Evolutionary conservation across 176 grass and related monocot species (phyloP), one percentile per base, ranked within the genome.

Genomic region (Aegilops bicornis): DNA sequence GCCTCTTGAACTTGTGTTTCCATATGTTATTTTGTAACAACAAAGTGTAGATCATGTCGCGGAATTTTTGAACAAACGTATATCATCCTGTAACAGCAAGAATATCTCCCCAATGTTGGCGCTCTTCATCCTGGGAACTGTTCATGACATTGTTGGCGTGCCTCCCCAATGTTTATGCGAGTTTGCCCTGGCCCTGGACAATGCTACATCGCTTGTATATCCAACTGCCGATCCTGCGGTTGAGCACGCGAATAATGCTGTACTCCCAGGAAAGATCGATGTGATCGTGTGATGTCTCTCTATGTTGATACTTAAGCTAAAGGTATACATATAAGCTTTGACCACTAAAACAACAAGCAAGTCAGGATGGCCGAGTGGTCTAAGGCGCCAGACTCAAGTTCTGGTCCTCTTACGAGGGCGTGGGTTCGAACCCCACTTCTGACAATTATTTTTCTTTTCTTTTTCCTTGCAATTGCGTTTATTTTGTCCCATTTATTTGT

Each of bases 311-410:
- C 15, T 6, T 16, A 5, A 17, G 48, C 15, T 16, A 5, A 50
- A 16, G 47, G 2, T 5, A 16, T 16, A 52, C 14, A 52, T 52
- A 52, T 52, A 52, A 0, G 1, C 0, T 6, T 2, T 17, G 5
- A 17, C 1, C 15, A 52, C 5, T 0, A 0, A 0, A 52, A 17
- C 0, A 0, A 17, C 0, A 4, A 52, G 0, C 0, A 19, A 5
- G 96, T 98, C 96, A 98, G 96, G 91, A 95, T 95, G 96, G 96
- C 96, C 90, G 96, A 98, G 90, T 94, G 96, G 96, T 95, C 96
- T 95, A 95, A 98, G 88, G 93, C 96, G 96, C 93, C 93, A 98
- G 91, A 98, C 93, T 98, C 96, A 98, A 98, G 96, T 98, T 98
- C 91, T 98, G 96, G 93, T 95, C 88, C 88, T 98, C 91, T 89